A percentile compares a stretch with the other conserved stretches of the same genome.
These are phyloP conservation scores for Vanderwaltozyma polyspora DNA, from an alignment of 805 yeast genomes.

Conservation along the genomic window DNA sequence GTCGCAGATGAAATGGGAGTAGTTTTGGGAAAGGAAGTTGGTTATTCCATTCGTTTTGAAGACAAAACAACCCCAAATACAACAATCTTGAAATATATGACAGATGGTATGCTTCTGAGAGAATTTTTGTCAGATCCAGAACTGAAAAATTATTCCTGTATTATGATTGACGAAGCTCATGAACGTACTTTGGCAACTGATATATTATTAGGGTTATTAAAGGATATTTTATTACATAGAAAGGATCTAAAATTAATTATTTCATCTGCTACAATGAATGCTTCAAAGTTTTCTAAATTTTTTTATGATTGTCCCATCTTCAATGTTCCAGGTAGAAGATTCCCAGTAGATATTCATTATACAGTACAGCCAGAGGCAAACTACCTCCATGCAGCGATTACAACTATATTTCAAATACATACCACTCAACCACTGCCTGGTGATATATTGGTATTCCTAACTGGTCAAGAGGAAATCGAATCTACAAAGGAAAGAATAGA, in stretches of 20 bases:
- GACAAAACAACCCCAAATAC: slow-evolving; percentile 47
- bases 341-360: slow-evolving; percentile 78
- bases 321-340: slow-evolving; percentile 86
- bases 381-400: slow-evolving; percentile 79
- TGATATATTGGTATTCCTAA: slow-evolving; percentile 80
- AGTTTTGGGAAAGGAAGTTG: slow-evolving; percentile 76
- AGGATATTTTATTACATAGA: slow-evolving; percentile 51
- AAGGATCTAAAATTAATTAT: slow-evolving; percentile 65
- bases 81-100: slow-evolving; percentile 78
- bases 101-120: slow-evolving; percentile 89
- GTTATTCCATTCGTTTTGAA: slow-evolving; percentile 82
- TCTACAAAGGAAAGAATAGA: slow-evolving; percentile 57
- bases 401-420: slow-evolving; percentile 82
- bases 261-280: slow-evolving; percentile 93
- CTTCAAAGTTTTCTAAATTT: slow-evolving; percentile 71
- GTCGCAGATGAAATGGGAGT: slow-evolving; percentile 85
- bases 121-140: slow-evolving; percentile 75
- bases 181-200: slow-evolving; percentile 94
- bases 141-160: slow-evolving; percentile 56
- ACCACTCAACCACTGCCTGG: slow-evolving; percentile 48
- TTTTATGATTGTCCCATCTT: slow-evolving; percentile 79
- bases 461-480: slow-evolving; percentile 97
- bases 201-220: slow-evolving; percentile 64
- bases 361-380: slow-evolving; percentile 84
- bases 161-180: slow-evolving; percentile 96